phyloP scores from a whole-genome alignment of 495 filamentous ascomycete species.

The Trichoderma orchidacearum region DNA sequence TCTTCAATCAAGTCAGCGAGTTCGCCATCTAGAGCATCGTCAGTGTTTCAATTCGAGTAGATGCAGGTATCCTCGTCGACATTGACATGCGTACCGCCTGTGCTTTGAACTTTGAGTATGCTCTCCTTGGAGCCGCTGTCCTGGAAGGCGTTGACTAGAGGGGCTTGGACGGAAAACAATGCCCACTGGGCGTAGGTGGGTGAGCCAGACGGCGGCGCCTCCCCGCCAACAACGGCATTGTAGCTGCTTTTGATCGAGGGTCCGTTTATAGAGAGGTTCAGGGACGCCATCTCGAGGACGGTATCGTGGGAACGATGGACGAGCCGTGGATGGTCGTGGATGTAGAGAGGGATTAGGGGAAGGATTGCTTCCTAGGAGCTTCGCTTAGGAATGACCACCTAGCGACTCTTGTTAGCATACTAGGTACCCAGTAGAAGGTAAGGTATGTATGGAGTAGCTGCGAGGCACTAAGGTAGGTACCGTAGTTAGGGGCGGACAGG shows the following conservation, averaged over 20 bases:
- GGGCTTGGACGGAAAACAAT: slow-evolving; percentile 79
- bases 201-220: slow-evolving; percentile 46
- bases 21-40: slow-evolving; percentile 62
- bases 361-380: background rate
- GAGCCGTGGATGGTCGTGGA: background rate
- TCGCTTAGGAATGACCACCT: background rate
- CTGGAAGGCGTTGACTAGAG: slow-evolving; percentile 83
- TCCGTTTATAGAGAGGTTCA: slow-evolving; percentile 84
- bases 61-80: background rate
- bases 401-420: background rate
- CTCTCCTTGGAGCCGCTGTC: slow-evolving; percentile 78
- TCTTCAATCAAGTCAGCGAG: slow-evolving; percentile 91
- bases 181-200: slow-evolving; percentile 62
- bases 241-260: slow-evolving; percentile 89
- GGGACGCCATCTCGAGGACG: slow-evolving; percentile 58
- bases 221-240: slow-evolving; percentile 67
- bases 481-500: too few relatives aligned
- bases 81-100: slow-evolving; percentile 55
- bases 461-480: too few relatives aligned
- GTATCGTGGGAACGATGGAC: background rate
- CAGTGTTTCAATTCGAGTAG: background rate
- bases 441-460: too few relatives aligned
- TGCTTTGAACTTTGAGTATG: slow-evolving; percentile 81
- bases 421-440: background rate
- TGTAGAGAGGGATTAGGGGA: background rate